Percentiles rank a stretch among this genome's conserved stretches.
These are phyloP conservation scores for Buxus sempervirens DNA, from an alignment of 164 flowering plant genomes.

Conservation along the genomic window DNA sequence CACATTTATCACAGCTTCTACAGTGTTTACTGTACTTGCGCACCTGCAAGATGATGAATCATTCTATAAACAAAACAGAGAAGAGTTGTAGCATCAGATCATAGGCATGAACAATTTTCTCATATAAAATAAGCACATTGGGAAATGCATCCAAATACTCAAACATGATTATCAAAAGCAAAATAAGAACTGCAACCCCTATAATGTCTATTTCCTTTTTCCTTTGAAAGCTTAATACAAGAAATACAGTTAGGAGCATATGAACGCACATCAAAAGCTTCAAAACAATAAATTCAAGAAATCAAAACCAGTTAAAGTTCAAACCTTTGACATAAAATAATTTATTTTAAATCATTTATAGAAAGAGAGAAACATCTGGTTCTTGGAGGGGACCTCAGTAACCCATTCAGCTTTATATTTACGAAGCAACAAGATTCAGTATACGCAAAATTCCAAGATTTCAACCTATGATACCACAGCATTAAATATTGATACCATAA, in stretches of 20 bases:
- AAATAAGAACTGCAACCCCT: not conserved
- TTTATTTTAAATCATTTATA: not conserved
- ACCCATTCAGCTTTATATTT: not conserved
- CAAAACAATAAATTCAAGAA: too few species aligned
- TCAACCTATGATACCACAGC: not conserved
- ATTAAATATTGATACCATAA: too few species aligned
- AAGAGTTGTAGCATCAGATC: not conserved
- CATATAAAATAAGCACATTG: not conserved
- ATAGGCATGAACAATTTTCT: not conserved
- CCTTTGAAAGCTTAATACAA: not conserved
- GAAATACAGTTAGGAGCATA: not conserved
- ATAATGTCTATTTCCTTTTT: too few species aligned
- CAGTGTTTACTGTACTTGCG: conserved; percentile 95
- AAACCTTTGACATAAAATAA: not conserved
- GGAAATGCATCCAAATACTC: not conserved
- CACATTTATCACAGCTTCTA: conserved; percentile 98
- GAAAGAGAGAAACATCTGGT: not conserved
- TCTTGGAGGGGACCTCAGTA: not conserved
- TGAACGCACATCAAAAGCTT: not conserved
- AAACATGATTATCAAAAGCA: not conserved
- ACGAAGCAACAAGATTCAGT: not conserved
- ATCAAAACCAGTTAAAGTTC: not conserved
- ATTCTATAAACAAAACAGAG: not conserved
- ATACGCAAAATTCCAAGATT: not conserved
- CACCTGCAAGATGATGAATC: conserved; percentile 50